Conservation (phyloP, 169 alveolate genomes). For the Cryptosporidium ubiquitum region DNA sequence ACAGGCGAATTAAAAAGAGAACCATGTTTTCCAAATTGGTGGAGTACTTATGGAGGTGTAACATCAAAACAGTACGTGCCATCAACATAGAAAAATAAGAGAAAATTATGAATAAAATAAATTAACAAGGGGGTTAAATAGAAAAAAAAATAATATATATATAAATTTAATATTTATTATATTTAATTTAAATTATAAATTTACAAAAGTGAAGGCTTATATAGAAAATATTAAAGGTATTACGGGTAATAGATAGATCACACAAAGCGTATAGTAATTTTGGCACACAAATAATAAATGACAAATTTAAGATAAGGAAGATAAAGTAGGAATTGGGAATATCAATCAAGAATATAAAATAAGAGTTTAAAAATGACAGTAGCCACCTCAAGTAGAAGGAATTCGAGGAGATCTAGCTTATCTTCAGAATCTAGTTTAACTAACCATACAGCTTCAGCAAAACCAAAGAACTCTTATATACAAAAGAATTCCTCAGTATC, state of each 20-base stretch:
- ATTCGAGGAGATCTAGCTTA: constrained; percentile 55
- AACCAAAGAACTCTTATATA: constrained; percentile 51
- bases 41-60: constrained; percentile 64
- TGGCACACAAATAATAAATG: constrained; percentile 49
- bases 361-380: constrained; percentile 20
- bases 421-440: constrained; percentile 38
- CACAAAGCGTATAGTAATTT: constrained; percentile 48
- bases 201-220: background rate
- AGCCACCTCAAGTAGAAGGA: constrained; percentile 48
- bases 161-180: too few species aligned
- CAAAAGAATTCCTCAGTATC: constrained; percentile 48
- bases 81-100: background rate
- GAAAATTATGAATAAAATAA: background rate
- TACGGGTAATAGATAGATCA: constrained; percentile 41
- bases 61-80: constrained; percentile 44
- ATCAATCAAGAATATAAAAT: background rate
- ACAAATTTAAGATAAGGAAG: background rate
- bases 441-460: constrained; percentile 17
- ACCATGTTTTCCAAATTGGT: constrained; percentile 42
- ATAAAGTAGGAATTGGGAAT: background rate
- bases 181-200: too few species aligned
- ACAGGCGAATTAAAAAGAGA: constrained; percentile 19
- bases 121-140: background rate
- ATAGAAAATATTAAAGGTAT: background rate
- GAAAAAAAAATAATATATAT: too few species aligned